Evolutionary conservation across 2,329 filamentous ascomycete genomes (phyloP), one percentile per base, ranked within the genome.

Genomic region (Pseudogymnoascus sp.): DNA sequence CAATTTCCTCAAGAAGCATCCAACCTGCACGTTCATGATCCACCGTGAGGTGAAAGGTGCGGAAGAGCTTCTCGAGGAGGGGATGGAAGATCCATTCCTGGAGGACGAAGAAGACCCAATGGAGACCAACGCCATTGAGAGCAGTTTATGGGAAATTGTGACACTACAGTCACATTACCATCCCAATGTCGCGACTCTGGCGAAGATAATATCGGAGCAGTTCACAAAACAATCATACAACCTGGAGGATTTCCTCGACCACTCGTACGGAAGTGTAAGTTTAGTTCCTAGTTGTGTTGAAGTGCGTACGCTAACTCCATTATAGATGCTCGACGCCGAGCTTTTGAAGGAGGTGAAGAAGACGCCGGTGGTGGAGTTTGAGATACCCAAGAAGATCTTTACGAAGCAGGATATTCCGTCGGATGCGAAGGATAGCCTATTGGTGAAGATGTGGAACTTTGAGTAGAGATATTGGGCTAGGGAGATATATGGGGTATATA

Each of bases 171-270:
- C 87, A 0, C 96, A 99, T 75, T 98, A 96, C 75, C 95, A 99
- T 73, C 95, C 96, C 12, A 99, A 98, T 70, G 91, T 99, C 24
- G 93, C 93, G 0, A 95, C 93, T 2, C 86, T 99, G 68, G 89
- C 92, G 50, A 95, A 92, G 76, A 96, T 99, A 67, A 86, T 99
- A 63, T 90, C 90, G 2, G 92, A 98, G 77, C 95, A 98, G 74
- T 99, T 98, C 75, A 99, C 95, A 2, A 99, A 99, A 78, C 88
- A 92, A 68, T 84, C 89, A 2, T 99, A 98, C 76, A 95, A 92
- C 70, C 78, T 97, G n/a, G 95, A 99, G 73, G 95, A 99, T 73
- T 99, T 99, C 76, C 78, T 98, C 59, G 95, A 99, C 72, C 92
- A 98, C 74, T 93, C 91, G 0, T 99, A 98, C 76, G 84, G 81